Evolutionary conservation across 805 yeast species (phyloP), one percentile per base, ranked within the genome.

Genomic region (Metschnikowia matae): DNA sequence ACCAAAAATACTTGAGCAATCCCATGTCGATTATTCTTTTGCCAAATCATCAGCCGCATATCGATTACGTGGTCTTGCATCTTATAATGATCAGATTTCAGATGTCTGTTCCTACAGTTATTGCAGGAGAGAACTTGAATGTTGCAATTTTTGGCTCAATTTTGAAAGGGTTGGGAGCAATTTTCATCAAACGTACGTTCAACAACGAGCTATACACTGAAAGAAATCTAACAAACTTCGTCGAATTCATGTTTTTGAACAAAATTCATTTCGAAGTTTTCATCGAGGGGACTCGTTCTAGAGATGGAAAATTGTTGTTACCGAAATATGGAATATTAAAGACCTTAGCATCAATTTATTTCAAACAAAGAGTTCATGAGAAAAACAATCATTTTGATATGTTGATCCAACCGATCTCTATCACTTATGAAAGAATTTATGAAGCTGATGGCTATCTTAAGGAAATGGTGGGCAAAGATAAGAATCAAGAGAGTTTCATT

Each of bases 121-220:
- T 82, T 35, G 86, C 87, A 1, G 87, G 87, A n/a, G 85, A 82
- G 45, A 82, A 82, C 60, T 73, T 82, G 59, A 81, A 82, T 57
- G 81, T 82, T 41, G 79, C 84, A 1, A 65, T 81, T 6, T 71
- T 82, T 43, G 84, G 84, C 4, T 65, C 68, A 7, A 64, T 79
- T 46, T 65, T 82, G 55, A 74, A 78, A 49, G 73, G 63, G 29
- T 59, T 73, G 46, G 87, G 87, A 2, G 85, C 83, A 15, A 73
- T 81, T 55, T 82, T 74, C 67, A 82, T 82, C 57, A 75, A 82
- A 48, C 69, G 87, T 40, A 67, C 72, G 11, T 73, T 74, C 56
- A 71, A 70, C 52, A 69, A 70, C 52, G 77, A 67, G 62, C 57
- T 66, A 29, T 73, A 74, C 55, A 72, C 78, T 20, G 82, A 67